Percentiles rank a stretch among this genome's conserved stretches.
phyloP scores from a whole-genome alignment of 805 yeast genomes.

The Candida multigemmis region DNA sequence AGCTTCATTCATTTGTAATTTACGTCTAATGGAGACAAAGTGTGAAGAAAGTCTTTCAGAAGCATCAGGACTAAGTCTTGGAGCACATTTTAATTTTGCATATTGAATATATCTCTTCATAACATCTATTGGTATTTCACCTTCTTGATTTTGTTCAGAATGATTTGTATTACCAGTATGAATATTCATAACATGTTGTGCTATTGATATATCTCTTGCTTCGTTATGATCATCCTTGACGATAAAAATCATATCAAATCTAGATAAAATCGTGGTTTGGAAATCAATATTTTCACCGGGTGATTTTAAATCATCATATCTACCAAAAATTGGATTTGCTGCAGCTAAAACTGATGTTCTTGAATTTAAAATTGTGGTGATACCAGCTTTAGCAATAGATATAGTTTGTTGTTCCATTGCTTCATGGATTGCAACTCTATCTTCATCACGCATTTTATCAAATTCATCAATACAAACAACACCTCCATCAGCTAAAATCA shows the following conservation, averaged over 20 bases:
- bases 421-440: slow-evolving; percentile 97
- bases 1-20: slow-evolving; percentile 71
- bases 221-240: slow-evolving; percentile 93
- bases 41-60: slow-evolving; percentile 85
- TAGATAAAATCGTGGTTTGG: slow-evolving; percentile 91
- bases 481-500: slow-evolving; percentile 99
- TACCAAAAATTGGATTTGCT: slow-evolving; percentile 94
- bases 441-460: slow-evolving; percentile 98
- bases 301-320: slow-evolving; percentile 91
- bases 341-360: slow-evolving; percentile 96
- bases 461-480: slow-evolving; percentile 99
- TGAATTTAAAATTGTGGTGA: slow-evolving; percentile 91
- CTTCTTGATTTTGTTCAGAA: slow-evolving; percentile 42
- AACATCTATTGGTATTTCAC: slow-evolving; percentile 84
- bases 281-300: slow-evolving; percentile 98
- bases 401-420: slow-evolving; percentile 99
- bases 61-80: slow-evolving; percentile 81
- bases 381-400: slow-evolving; percentile 98
- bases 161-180: slow-evolving; percentile 67
- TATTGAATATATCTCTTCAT: slow-evolving; percentile 91
- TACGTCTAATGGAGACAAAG: slow-evolving; percentile 82
- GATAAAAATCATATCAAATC: slow-evolving; percentile 97
- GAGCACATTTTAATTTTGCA: slow-evolving; percentile 87
- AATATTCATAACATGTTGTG: slow-evolving; percentile 89
- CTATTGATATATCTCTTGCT: slow-evolving; percentile 77